A percentile compares a stretch with the other conserved stretches of the same genome.
Evolutionary conservation across 208 protist species (phyloP).

Genomic region (Blechomonas ayalai): DNA sequence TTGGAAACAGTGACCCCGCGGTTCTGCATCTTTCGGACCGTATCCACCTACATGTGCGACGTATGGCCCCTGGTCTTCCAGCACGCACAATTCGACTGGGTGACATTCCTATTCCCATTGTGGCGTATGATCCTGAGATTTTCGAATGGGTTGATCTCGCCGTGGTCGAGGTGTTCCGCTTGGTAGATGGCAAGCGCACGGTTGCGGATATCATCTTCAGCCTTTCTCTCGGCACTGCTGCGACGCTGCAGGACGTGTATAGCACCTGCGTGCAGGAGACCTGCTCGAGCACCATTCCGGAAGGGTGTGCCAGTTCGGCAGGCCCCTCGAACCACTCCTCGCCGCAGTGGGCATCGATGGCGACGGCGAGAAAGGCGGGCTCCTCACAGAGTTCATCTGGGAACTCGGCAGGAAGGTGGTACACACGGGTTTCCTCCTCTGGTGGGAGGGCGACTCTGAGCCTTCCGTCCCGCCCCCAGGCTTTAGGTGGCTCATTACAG

Average conservation of each 20-base stretch:
- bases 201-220: constrained; percentile 58
- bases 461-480: too few relatives aligned
- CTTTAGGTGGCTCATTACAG: too few relatives aligned
- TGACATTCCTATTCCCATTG: constrained; percentile 51
- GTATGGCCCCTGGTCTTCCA: constrained; percentile 43
- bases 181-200: constrained; percentile 58
- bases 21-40: constrained; percentile 44
- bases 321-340: background rate
- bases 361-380: too few relatives aligned
- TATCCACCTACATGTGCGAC: constrained; percentile 43
- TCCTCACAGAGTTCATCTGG: too few relatives aligned
- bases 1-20: constrained; percentile 2
- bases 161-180: constrained; percentile 45
- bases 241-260: constrained; percentile 33
- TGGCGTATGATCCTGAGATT: constrained; percentile 17
- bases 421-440: too few relatives aligned
- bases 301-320: too few relatives aligned
- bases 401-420: too few relatives aligned
- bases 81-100: constrained; percentile 32
- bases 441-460: too few relatives aligned
- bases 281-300: too few relatives aligned
- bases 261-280: constrained; percentile 17
- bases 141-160: constrained; percentile 62
- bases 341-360: background rate
- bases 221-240: constrained; percentile 34